Evolutionary conservation across 1,284 basidiomycete genomes (phyloP), one percentile per base, ranked within the genome.

Genomic region (Wolfiporia cocos): DNA sequence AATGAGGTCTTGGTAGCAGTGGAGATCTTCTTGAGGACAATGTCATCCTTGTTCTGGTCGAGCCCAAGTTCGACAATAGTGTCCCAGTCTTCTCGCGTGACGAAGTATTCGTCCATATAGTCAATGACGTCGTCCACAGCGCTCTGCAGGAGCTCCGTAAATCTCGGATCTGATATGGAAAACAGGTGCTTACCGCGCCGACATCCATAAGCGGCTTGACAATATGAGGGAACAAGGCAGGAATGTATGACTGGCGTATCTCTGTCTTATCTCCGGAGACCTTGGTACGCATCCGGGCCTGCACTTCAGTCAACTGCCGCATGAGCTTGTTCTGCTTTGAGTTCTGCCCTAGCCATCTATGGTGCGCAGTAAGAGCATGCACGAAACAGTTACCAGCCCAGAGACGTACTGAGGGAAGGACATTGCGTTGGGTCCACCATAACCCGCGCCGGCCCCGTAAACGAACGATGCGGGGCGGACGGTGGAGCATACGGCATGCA

Each of bases 11-110:
- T 99, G 32, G 84, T 84, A 0, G 85, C 76, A 0, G 85, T 59
- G 0, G 90, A 71, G 24, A 99, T 91, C 67, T 86, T 86, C 70
- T 95, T 97, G 50, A 88, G 61, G 6, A 92, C 71, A 0, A 71
- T 34, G 0, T 86, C 86, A 35, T 88, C 87, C 50, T 77, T 80
- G 56, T 84, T 78, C 5, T 85, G 74, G 44, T 82, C 94, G 9
- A 99, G 75, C 0, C 94, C 95, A 9, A 99, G 75, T 62, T 99
- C 95, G 41, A 98, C 76, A 39, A 98, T 75, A 9, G 89, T 84
- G 53, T 99, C 96, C 89, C 94, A 95, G 58, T 99, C 95, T 29
- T 98, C 95, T 50, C 88, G 87, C 5, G 84, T 84, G 28, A 99
- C 66, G 64, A 81, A 98, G 63, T 99, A 99, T 36, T 89, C 86